These are phyloP conservation scores for Rhodotorula sp. DNA, from an alignment of 1,284 basidiomycete species.

Conservation along the genomic window DNA sequence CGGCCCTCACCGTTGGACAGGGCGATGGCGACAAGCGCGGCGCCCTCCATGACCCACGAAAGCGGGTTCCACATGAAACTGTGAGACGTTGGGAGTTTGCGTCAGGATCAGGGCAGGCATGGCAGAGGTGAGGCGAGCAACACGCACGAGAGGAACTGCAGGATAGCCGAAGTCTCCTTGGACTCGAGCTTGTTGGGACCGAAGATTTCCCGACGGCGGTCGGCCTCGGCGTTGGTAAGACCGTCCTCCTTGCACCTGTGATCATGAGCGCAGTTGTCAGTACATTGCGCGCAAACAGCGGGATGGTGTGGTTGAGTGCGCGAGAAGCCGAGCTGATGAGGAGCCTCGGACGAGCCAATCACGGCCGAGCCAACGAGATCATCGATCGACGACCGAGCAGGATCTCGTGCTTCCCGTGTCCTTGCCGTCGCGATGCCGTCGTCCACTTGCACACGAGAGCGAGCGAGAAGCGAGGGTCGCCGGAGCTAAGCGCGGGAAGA, in stretches of 20 bases:
- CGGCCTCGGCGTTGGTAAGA: slow-evolving; percentile 71
- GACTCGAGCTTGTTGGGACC: slow-evolving; percentile 93
- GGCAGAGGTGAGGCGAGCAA: not conserved
- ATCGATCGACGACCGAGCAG: not conserved
- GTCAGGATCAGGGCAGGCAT: not conserved
- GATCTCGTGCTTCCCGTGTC: not conserved
- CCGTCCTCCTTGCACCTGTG: slow-evolving; percentile 62
- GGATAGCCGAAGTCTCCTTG: slow-evolving; percentile 81
- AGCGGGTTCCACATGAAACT: slow-evolving; percentile 97
- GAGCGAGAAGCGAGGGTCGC: not conserved
- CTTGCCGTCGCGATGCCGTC: not conserved
- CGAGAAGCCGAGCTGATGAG: not conserved
- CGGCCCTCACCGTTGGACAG: slow-evolving; percentile 86
- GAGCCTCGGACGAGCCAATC: too few species aligned
- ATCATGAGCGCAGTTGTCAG: not conserved
- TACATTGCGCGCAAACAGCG: not conserved
- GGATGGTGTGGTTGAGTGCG: not conserved
- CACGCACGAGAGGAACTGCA: slow-evolving; percentile 71
- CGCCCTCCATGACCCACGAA: slow-evolving; percentile 99
- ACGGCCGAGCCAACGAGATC: not conserved
- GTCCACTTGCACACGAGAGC: not conserved
- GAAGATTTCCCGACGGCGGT: slow-evolving; percentile 86
- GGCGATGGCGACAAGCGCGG: slow-evolving; percentile 91
- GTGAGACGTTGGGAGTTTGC: not conserved
- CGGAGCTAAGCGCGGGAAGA: not conserved